phyloP scores from a whole-genome alignment of 441 rosid genomes.

The Flueggea neowawraea region DNA sequence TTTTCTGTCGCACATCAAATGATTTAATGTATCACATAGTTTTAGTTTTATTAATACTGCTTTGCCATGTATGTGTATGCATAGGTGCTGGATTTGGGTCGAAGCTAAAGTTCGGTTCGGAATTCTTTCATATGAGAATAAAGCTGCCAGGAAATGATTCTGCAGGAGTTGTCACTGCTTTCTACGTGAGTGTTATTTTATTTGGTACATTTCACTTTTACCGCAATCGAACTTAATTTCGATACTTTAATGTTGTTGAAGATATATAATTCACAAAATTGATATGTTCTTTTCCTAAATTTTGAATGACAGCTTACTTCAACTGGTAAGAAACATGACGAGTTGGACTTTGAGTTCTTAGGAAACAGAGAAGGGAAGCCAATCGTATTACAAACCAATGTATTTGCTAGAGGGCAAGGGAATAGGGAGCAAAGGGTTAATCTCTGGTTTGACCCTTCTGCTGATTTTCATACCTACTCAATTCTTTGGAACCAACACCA shows the following conservation, averaged over 20 bases:
- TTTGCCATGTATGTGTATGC: neutral
- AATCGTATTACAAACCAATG: constrained; percentile 62
- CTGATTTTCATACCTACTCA: constrained; percentile 51
- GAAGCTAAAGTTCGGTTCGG: constrained; percentile 54
- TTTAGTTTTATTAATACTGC: no score
- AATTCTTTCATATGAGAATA: constrained; percentile 44
- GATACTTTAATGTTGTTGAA: no score
- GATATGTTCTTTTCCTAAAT: neutral
- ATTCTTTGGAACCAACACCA: constrained; percentile 74
- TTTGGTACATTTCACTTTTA: no score
- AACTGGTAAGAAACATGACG: constrained; percentile 44
- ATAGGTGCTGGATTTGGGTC: constrained; percentile 65
- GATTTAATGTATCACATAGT: neutral
- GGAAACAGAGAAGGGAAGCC: constrained; percentile 69
- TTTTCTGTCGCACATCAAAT: neutral
- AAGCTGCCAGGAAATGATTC: constrained; percentile 57
- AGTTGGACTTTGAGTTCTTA: constrained; percentile 75
- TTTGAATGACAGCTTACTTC: constrained; percentile 40
- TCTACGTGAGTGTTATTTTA: constrained; percentile 37
- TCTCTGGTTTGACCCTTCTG: constrained; percentile 80
- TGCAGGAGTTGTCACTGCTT: constrained; percentile 73
- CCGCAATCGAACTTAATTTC: neutral
- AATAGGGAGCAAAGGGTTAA: constrained; percentile 52
- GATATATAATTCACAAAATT: no score
- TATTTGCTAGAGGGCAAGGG: constrained; percentile 54